Base-by-base conservation (phyloP, 176 grass and related monocot species). In the Eremochloa ophiuroides region DNA sequence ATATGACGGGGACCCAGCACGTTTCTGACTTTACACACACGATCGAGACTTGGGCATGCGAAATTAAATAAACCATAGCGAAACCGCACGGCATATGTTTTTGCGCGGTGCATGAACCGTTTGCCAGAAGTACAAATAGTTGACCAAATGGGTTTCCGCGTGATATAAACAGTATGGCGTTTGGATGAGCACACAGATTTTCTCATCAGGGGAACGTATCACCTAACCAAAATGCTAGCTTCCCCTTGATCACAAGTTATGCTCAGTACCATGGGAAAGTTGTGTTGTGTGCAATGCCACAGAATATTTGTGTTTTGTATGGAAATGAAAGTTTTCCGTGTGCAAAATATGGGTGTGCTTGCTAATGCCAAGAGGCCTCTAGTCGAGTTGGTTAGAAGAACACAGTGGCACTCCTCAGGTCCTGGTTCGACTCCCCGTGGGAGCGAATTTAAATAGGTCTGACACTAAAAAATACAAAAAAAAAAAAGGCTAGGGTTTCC, bases 21-120 rank as follows among this genome's bases (percentile, higher is more conserved):
- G 31, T 81, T 76, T 67, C 51, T 82, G 85, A 76, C 62, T 82
- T 82, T 29, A 15, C 62, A 59, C 16, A 3, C 17, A 23, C 10
- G 71, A 37, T 29, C 1, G 31, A 71, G 75, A 79, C 47, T 7
- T 72, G 53, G 29, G 15, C 42, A 7, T 50, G 27, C 18, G 20
- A 58, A 22, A 41, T 15, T 14, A 75, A 42, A 69, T 12, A n/a
- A n/a, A n/a, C n/a, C n/a, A n/a, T n/a, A 50, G 30, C 0, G 1
- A 31, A 40, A 27, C 56, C 10, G 43, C 26, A 77, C 47, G 16
- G 18, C 17, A 8, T n/a, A 0, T 46, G 3, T 3, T 7, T 69
- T 66, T 5, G 16, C 17, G 25, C 9, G 18, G 6, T 34, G 59
- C 38, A 48, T 50, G 53, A 62, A 77, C 14, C 64, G 17, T 42